Percentiles rank a stretch among this genome's conserved stretches.
These are phyloP conservation scores for Rhododendron griersonianum DNA, from an alignment of 148 eudicot genomes.

Conservation along the genomic window DNA sequence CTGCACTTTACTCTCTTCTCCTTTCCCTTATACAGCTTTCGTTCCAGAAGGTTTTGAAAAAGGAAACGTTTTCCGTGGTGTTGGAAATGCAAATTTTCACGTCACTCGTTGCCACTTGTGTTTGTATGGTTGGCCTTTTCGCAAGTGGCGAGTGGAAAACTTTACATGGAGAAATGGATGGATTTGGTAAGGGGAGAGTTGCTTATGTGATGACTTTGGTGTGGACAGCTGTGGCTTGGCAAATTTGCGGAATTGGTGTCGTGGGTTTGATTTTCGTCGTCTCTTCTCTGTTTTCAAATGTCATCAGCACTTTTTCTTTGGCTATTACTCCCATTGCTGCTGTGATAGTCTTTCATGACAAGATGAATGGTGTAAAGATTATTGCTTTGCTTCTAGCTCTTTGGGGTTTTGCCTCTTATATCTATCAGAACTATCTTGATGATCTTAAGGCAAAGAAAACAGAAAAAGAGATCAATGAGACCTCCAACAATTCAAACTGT, in stretches of 20 bases:
- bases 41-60: conserved; percentile 62
- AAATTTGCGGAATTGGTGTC: conserved; percentile 76
- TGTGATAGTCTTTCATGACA: conserved; percentile 63
- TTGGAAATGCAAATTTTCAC: conserved; percentile 82
- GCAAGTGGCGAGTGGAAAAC: conserved; percentile 79
- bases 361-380: conserved; percentile 74
- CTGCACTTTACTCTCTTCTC: conserved; percentile 68
- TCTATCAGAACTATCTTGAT: conserved; percentile 83
- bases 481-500: conserved; percentile 6
- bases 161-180: conserved; percentile 52
- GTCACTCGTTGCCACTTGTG: conserved; percentile 56
- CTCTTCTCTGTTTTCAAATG: conserved; percentile 84
- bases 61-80: conserved; percentile 65
- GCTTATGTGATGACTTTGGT: conserved; percentile 73
- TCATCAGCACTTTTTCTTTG: conserved; percentile 72
- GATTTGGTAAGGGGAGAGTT: conserved; percentile 46
- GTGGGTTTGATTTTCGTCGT: conserved; percentile 81
- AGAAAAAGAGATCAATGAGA: conserved; percentile 7
- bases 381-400: conserved; percentile 65
- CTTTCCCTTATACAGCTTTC: conserved; percentile 87
- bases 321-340: conserved; percentile 80
- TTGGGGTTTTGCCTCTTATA: conserved; percentile 77
- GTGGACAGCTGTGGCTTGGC: conserved; percentile 77
- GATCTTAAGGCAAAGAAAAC: conserved; percentile 36
- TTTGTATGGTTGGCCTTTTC: conserved; percentile 50